Evolutionary conservation across 1,139 yeast species (phyloP).

Genomic region (Sugiyamaella grinbergsii): DNA sequence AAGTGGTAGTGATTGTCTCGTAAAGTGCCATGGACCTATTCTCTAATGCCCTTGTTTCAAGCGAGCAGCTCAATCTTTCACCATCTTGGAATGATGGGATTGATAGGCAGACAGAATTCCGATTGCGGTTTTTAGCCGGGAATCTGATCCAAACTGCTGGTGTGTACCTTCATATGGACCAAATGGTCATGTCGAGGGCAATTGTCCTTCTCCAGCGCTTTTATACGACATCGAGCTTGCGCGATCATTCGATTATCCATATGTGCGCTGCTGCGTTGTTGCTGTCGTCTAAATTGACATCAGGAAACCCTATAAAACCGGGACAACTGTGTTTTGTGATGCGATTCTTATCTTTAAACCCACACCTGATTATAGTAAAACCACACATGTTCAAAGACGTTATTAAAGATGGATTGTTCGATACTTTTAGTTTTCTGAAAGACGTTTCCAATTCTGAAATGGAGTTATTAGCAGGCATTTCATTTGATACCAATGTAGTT

Average conservation of each 20-base stretch:
- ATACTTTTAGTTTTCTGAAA: not conserved
- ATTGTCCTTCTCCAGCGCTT: slow-evolving; percentile 29
- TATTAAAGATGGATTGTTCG: not conserved
- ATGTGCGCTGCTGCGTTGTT: slow-evolving; percentile 24
- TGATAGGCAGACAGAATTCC: slow-evolving; percentile 4
- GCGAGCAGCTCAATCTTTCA: slow-evolving; percentile 16
- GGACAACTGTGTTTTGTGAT: slow-evolving; percentile 16
- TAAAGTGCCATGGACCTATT: not conserved
- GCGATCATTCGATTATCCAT: slow-evolving; percentile 11
- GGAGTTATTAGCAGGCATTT: slow-evolving; percentile 25
- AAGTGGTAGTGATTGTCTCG: not conserved
- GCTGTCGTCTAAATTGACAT: slow-evolving; percentile 21
- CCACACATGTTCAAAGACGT: not conserved
- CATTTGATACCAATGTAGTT: slow-evolving; percentile 32
- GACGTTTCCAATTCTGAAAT: slow-evolving; percentile 15
- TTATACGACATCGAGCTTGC: slow-evolving; percentile 16
- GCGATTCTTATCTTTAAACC: not conserved
- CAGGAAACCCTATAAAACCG: slow-evolving; percentile 15
- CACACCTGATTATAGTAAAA: not conserved
- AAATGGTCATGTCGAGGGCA: slow-evolving; percentile 26
- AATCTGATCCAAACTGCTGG: slow-evolving; percentile 26
- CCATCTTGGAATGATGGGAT: slow-evolving; percentile 14
- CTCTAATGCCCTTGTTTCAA: slow-evolving; percentile 16
- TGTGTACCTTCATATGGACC: slow-evolving; percentile 23
- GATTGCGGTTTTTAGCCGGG: slow-evolving; percentile 18